A percentile compares a stretch with the other conserved stretches of the same genome.
These are phyloP conservation scores for Candida saitoana DNA, from an alignment of 805 yeast genomes.

Conservation along the genomic window DNA sequence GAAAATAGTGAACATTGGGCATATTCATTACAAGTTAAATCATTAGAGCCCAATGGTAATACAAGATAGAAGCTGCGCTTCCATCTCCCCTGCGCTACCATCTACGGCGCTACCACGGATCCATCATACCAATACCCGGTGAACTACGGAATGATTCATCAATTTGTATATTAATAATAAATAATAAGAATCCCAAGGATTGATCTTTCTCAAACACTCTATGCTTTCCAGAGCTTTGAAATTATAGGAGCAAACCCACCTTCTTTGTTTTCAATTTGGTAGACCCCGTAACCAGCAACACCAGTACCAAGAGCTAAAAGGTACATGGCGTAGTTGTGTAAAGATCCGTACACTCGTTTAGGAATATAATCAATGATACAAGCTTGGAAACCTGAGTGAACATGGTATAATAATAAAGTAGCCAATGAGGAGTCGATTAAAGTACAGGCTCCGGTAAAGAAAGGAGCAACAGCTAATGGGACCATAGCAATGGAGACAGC, in stretches of 20 bases:
- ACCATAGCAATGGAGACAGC: conserved; percentile 54
- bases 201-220: too few relatives aligned
- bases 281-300: conserved; percentile 67
- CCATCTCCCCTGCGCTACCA: too few relatives aligned
- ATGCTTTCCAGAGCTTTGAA: conserved; percentile 36
- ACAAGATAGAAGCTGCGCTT: too few relatives aligned
- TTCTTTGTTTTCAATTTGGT: conserved; percentile 60
- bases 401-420: conserved; percentile 56
- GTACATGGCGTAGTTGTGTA: conserved; percentile 59
- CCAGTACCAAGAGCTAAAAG: conserved; percentile 60
- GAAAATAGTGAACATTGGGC: too few relatives aligned
- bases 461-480: conserved; percentile 62
- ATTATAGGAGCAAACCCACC: conserved; percentile 59
- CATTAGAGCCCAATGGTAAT: too few relatives aligned
- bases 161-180: too few relatives aligned
- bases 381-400: conserved; percentile 67
- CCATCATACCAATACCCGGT: too few relatives aligned
- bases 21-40: too few relatives aligned
- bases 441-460: conserved; percentile 50
- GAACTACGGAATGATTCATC: too few relatives aligned
- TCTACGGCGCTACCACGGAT: too few relatives aligned
- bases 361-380: conserved; percentile 81
- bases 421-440: conserved; percentile 55
- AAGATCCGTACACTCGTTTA: conserved; percentile 62
- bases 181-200: too few relatives aligned